Conservation (phyloP, 495 filamentous ascomycete species). For the Annulohypoxylon nitens region DNA sequence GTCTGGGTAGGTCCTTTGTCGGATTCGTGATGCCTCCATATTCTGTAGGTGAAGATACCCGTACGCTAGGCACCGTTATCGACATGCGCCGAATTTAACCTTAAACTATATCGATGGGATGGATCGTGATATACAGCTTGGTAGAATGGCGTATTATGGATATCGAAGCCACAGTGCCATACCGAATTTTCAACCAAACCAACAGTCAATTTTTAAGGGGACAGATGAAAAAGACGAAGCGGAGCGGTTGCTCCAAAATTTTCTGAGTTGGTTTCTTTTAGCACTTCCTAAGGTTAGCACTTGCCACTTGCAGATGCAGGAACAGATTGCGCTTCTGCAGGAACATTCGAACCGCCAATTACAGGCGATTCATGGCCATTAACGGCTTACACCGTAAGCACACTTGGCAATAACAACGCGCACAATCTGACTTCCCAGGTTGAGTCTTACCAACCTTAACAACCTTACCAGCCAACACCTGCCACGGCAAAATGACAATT, state of each 20-base stretch:
- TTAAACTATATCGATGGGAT: neutral
- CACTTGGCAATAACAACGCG: neutral
- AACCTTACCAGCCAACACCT: constrained; percentile 4
- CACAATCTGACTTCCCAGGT: neutral
- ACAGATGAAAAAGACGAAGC: neutral
- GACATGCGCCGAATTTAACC: neutral
- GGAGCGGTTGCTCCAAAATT: constrained; percentile 8
- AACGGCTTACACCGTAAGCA: constrained; percentile 20
- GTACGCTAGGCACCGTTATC: neutral
- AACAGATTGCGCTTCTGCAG: constrained; percentile 48
- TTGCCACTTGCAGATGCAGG: constrained; percentile 42
- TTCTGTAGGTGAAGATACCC: neutral
- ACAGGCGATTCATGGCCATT: neutral
- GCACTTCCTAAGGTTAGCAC: neutral
- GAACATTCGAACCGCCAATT: constrained; percentile 26
- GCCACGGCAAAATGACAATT: neutral
- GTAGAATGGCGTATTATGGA: neutral
- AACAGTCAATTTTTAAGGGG: neutral
- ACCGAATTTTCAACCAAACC: neutral
- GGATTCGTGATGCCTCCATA: neutral
- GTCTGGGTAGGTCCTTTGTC: neutral
- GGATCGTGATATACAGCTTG: neutral
- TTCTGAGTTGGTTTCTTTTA: constrained; percentile 7
- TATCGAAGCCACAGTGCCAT: neutral
- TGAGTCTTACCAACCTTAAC: too few species aligned